phyloP scores from a whole-genome alignment of 2,329 filamentous ascomycete genomes.

The Celoporthe dispersa region DNA sequence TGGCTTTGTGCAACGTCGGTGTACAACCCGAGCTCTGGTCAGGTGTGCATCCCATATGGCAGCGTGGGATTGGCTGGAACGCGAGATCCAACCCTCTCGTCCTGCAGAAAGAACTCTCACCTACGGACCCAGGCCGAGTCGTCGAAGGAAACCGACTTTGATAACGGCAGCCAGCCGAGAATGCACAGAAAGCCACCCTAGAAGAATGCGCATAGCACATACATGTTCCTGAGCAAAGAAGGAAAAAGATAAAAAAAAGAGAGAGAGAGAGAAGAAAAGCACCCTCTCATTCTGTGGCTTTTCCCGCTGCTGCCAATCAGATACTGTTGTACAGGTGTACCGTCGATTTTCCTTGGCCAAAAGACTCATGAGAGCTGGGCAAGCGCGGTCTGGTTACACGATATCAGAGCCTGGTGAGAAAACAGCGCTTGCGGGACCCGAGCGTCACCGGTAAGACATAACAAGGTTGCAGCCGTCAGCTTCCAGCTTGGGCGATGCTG shows the following conservation, averaged over 20 bases:
- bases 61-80: neutral
- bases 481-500: neutral
- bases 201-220: neutral
- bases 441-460: conserved; percentile 15
- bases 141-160: neutral
- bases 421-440: conserved; percentile 9
- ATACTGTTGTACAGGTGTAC: conserved; percentile 3
- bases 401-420: neutral
- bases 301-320: neutral
- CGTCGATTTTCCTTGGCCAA: neutral
- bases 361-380: neutral
- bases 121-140: no score
- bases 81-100: neutral
- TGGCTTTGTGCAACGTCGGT: neutral
- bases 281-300: neutral
- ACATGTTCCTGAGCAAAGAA: neutral
- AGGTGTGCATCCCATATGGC: neutral
- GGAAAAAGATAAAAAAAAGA: neutral
- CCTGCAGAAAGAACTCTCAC: neutral
- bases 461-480: conserved; percentile 8
- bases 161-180: neutral
- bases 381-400: conserved; percentile 26
- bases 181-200: neutral
- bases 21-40: neutral
- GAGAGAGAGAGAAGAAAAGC: neutral